A percentile compares a stretch with the other conserved stretches of the same genome.
These are phyloP conservation scores for Alternaria viburni DNA, from an alignment of 2,329 filamentous ascomycete species.

Conservation along the genomic window DNA sequence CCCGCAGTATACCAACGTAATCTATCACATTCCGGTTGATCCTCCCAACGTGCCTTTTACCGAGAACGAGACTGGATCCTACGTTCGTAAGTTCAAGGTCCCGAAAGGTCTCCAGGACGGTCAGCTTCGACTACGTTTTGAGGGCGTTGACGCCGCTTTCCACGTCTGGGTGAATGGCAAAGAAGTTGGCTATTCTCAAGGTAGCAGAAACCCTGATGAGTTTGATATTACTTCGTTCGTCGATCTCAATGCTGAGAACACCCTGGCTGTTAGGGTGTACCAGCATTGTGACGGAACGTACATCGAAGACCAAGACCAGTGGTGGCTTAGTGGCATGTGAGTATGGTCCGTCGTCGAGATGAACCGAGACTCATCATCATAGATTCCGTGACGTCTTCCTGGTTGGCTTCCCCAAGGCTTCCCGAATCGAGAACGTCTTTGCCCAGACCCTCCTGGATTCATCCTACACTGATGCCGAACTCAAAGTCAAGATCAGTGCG, in stretches of 20 bases:
- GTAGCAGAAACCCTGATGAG: constrained; percentile 71
- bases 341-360: constrained; percentile 2
- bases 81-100: constrained; percentile 62
- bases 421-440: constrained; percentile 64
- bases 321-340: constrained; percentile 66
- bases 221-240: constrained; percentile 69
- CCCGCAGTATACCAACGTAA: constrained; percentile 73
- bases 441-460: constrained; percentile 62
- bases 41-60: constrained; percentile 66
- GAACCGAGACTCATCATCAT: constrained; percentile 30
- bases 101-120: constrained; percentile 57
- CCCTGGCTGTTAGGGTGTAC: constrained; percentile 69
- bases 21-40: constrained; percentile 69
- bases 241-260: constrained; percentile 56
- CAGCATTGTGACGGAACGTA: constrained; percentile 74
- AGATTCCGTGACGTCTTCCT: constrained; percentile 73
- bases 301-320: constrained; percentile 73
- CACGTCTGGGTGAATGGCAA: constrained; percentile 72
- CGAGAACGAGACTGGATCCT: constrained; percentile 70
- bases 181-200: constrained; percentile 71
- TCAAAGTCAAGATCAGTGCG: constrained; percentile 56
- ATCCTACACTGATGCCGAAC: constrained; percentile 57
- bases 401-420: constrained; percentile 60
- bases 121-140: constrained; percentile 70
- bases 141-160: constrained; percentile 75